phyloP scores from a whole-genome alignment of 495 filamentous ascomycete species.

The Amniculicola lignicola region DNA sequence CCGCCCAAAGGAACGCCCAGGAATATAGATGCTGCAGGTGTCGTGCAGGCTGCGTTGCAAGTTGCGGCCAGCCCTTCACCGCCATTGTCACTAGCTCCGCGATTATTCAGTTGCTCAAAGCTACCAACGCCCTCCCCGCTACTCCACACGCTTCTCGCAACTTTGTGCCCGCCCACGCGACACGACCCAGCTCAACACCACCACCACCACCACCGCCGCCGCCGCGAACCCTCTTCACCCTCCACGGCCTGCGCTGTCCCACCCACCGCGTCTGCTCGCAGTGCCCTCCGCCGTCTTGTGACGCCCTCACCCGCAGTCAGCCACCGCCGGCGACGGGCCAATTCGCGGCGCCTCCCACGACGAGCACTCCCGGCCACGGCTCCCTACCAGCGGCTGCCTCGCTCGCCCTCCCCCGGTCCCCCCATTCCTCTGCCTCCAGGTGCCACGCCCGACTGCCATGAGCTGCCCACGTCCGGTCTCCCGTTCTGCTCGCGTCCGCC shows the following conservation, averaged over 20 bases:
- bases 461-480: slow-evolving; percentile 19
- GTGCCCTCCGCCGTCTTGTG: slow-evolving; percentile 25
- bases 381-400: slow-evolving; percentile 1
- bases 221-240: background rate
- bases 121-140: slow-evolving; percentile 3
- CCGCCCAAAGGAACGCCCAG: slow-evolving; percentile 15
- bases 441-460: slow-evolving; percentile 18
- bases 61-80: slow-evolving; percentile 7
- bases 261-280: too few relatives aligned
- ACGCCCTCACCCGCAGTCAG: slow-evolving; percentile 13
- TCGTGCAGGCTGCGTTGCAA: background rate
- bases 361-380: background rate
- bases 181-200: background rate
- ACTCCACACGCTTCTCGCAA: slow-evolving; percentile 3
- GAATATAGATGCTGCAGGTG: slow-evolving; percentile 12
- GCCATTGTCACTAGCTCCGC: slow-evolving; percentile 15
- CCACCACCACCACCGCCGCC: background rate
- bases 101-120: background rate
- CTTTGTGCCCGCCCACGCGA: slow-evolving; percentile 23
- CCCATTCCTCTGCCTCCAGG: background rate
- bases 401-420: background rate
- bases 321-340: background rate
- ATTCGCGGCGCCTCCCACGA: background rate
- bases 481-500: slow-evolving; percentile 17
- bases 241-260: background rate